phyloP scores from a whole-genome alignment of 2,329 filamentous ascomycete species.

The Xylaria sp. region DNA sequence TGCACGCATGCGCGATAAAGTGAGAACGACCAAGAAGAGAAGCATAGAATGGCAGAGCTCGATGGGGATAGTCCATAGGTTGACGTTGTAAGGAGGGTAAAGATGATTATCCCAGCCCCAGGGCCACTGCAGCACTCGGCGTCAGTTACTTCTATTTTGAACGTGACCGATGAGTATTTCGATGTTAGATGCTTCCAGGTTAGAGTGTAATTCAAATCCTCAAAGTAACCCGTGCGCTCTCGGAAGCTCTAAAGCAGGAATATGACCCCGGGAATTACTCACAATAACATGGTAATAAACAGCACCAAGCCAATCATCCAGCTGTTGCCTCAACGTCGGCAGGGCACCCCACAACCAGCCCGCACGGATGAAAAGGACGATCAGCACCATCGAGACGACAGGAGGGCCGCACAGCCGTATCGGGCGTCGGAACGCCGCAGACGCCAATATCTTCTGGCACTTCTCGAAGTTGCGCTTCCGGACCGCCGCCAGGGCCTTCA shows the following conservation, averaged over 20 bases:
- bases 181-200: background rate
- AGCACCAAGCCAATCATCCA: slow-evolving; percentile 46
- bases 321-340: slow-evolving; percentile 42
- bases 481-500: slow-evolving; percentile 57
- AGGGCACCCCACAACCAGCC: slow-evolving; percentile 35
- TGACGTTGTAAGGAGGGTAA: slow-evolving; percentile 53
- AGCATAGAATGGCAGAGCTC: slow-evolving; percentile 60
- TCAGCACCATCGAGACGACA: slow-evolving; percentile 55
- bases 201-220: background rate
- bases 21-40: slow-evolving; percentile 55
- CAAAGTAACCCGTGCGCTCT: background rate
- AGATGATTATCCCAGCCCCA: slow-evolving; percentile 49
- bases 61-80: slow-evolving; percentile 62
- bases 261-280: background rate
- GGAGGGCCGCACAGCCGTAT: slow-evolving; percentile 60
- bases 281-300: slow-evolving; percentile 41
- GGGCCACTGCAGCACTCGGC: slow-evolving; percentile 18
- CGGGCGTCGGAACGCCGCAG: slow-evolving; percentile 60
- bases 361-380: slow-evolving; percentile 49
- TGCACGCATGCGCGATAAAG: slow-evolving; percentile 51
- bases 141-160: background rate
- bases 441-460: slow-evolving; percentile 56
- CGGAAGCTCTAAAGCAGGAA: background rate
- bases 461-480: slow-evolving; percentile 53
- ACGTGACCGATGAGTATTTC: background rate